These are phyloP conservation scores for Fusarium virguliforme DNA, from an alignment of 2,329 filamentous ascomycete species.

Conservation along the genomic window DNA sequence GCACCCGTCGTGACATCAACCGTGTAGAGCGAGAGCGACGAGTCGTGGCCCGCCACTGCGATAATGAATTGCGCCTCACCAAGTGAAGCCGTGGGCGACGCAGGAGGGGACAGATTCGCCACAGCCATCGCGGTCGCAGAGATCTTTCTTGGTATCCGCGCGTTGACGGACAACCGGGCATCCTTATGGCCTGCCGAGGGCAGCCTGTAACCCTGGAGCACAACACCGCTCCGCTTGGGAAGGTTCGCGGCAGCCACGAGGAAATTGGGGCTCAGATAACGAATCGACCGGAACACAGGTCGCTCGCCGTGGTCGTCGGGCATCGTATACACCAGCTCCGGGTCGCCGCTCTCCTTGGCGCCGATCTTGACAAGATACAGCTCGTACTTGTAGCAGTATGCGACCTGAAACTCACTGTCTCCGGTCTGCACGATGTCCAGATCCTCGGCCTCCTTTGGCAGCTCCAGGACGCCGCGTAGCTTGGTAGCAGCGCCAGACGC, in stretches of 20 bases:
- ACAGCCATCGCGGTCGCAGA: constrained; percentile 85
- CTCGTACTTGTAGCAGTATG: constrained; percentile 84
- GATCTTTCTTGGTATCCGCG: constrained; percentile 76
- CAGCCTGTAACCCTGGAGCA: constrained; percentile 71
- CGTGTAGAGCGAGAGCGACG: constrained; percentile 83
- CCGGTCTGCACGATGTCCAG: constrained; percentile 77
- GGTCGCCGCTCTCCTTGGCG: constrained; percentile 62
- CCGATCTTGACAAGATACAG: constrained; percentile 77
- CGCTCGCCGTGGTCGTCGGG: constrained; percentile 64
- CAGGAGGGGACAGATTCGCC: constrained; percentile 74
- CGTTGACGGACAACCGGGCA: constrained; percentile 67
- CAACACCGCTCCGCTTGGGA: constrained; percentile 71
- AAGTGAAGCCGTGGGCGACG: constrained; percentile 65
- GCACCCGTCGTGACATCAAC: constrained; percentile 75
- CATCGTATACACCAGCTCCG: constrained; percentile 71
- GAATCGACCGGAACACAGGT: constrained; percentile 71
- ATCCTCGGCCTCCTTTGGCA: constrained; percentile 75
- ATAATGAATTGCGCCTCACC: constrained; percentile 83
- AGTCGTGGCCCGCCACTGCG: constrained; percentile 85
- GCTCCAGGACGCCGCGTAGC: constrained; percentile 65
- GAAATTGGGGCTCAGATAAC: constrained; percentile 73
- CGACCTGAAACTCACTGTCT: constrained; percentile 77
- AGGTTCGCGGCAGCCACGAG: constrained; percentile 72
- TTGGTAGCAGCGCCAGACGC: constrained; percentile 65
- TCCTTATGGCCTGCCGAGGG: constrained; percentile 58